These are phyloP conservation scores for Coleophoma cylindrospora DNA, from an alignment of 2,329 filamentous ascomycete genomes.

Conservation along the genomic window DNA sequence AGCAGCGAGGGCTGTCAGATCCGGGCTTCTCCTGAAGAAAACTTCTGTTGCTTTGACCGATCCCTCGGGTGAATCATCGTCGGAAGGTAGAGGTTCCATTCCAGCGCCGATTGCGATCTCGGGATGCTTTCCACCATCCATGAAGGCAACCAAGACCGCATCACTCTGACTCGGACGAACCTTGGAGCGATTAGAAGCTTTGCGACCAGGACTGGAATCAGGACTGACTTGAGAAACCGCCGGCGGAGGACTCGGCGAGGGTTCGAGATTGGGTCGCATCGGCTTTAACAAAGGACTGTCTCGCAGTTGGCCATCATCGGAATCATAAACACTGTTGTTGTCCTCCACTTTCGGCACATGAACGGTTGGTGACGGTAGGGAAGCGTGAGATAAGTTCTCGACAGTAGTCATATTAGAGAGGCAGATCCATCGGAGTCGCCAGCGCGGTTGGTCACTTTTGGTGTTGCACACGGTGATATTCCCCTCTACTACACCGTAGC, in stretches of 20 bases:
- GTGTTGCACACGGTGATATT: too few relatives aligned
- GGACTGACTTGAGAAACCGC: slow-evolving; percentile 39
- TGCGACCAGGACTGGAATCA: slow-evolving; percentile 27
- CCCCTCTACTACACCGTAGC: too few relatives aligned
- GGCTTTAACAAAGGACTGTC: slow-evolving; percentile 36
- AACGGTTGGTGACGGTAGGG: slow-evolving; percentile 1
- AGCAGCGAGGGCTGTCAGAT: slow-evolving; percentile 5
- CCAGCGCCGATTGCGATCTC: slow-evolving; percentile 59
- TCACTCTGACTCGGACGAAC: slow-evolving; percentile 48
- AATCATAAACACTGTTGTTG: slow-evolving; percentile 36
- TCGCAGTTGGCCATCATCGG: slow-evolving; percentile 39
- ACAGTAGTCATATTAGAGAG: slow-evolving; percentile 17
- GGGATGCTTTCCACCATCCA: slow-evolving; percentile 58
- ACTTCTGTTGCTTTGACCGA: slow-evolving; percentile 15
- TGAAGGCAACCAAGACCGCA: slow-evolving; percentile 60
- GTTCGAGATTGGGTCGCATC: slow-evolving; percentile 38
- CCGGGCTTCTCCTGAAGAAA: neutral
- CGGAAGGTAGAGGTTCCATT: slow-evolving; percentile 44
- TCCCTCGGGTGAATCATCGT: slow-evolving; percentile 35
- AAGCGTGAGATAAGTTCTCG: slow-evolving; percentile 5
- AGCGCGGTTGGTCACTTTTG: neutral
- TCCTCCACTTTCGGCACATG: neutral
- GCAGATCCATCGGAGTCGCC: slow-evolving; percentile 15
- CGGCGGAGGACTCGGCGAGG: slow-evolving; percentile 46
- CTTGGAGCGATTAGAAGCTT: slow-evolving; percentile 11